Conservation (phyloP, 345 rosid species). For the Fremontodendron californicum region DNA sequence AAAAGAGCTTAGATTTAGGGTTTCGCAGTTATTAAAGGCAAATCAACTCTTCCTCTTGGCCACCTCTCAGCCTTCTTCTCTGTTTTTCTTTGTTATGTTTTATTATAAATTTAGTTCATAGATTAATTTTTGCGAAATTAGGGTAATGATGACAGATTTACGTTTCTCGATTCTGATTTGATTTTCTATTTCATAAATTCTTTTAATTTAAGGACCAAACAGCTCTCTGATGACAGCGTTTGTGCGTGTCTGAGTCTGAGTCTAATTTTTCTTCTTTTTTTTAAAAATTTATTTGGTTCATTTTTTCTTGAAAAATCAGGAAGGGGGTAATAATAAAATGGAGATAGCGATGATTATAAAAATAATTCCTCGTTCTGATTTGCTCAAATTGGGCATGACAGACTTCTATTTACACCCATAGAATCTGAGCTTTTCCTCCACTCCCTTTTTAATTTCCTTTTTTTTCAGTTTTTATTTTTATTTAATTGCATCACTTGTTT, state of each 20-base stretch:
- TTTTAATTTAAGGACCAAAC: not conserved
- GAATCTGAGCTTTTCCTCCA: slow-evolving; percentile 44
- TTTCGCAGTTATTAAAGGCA: not conserved
- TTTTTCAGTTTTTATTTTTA: not conserved
- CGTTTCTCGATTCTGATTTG: slow-evolving; percentile 8
- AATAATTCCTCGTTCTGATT: slow-evolving; percentile 32
- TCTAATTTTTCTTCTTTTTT: not conserved
- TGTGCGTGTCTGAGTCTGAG: slow-evolving; percentile 18
- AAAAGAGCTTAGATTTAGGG: not conserved
- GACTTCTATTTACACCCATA: slow-evolving; percentile 44
- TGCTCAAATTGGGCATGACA: slow-evolving; percentile 34
- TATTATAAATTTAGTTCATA: not conserved
- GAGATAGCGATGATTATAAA: slow-evolving; percentile 39
- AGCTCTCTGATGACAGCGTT: not conserved
- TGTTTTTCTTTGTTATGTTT: not conserved
- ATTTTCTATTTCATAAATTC: not conserved
- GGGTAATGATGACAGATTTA: not conserved
- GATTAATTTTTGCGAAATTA: not conserved
- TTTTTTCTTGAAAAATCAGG: not conserved
- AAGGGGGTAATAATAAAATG: not conserved
- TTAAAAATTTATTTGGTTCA: not conserved
- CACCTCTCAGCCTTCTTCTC: not conserved
- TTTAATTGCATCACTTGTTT: too few species aligned
- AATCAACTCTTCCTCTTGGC: not conserved
- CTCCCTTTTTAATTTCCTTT: not conserved